A percentile compares a stretch with the other conserved stretches of the same genome.
These are phyloP conservation scores for Metrosideros polymorpha DNA, from an alignment of 441 rosid genomes.

Conservation along the genomic window DNA sequence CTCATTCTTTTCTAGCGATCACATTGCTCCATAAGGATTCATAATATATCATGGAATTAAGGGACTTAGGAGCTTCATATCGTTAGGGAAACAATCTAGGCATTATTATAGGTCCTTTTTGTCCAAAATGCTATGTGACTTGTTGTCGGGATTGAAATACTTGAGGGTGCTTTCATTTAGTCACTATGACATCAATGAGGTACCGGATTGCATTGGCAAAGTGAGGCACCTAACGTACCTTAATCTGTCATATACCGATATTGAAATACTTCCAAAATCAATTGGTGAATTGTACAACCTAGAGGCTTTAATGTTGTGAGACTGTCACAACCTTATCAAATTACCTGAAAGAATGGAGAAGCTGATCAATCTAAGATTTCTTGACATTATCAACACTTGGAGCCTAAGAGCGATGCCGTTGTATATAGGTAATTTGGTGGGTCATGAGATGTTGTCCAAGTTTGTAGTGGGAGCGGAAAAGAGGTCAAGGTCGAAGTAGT, in stretches of 20 bases:
- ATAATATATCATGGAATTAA: background rate
- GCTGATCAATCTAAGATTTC: background rate
- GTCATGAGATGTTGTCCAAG: background rate
- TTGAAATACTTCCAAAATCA: background rate
- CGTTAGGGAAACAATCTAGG: rapidly evolving
- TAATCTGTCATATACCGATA: rapidly evolving
- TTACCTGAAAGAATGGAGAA: background rate
- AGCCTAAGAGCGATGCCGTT: background rate
- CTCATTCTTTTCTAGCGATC: rapidly evolving
- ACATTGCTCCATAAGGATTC: rapidly evolving
- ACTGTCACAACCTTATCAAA: rapidly evolving
- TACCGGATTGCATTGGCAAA: background rate
- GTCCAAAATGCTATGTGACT: background rate
- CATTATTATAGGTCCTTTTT: rapidly evolving
- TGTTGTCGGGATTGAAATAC: background rate
- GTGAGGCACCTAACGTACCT: background rate
- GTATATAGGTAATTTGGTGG: background rate
- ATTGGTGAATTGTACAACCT: background rate
- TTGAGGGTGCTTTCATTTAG: background rate
- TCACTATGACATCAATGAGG: background rate
- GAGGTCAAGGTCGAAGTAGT: background rate
- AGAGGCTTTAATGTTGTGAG: background rate
- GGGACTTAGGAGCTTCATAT: background rate
- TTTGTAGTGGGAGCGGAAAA: background rate
- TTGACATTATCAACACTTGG: background rate